Percentiles rank a stretch among this genome's conserved stretches.
Evolutionary conservation across 495 filamentous ascomycete genomes (phyloP).

Genomic region (Podospora tetraspora): DNA sequence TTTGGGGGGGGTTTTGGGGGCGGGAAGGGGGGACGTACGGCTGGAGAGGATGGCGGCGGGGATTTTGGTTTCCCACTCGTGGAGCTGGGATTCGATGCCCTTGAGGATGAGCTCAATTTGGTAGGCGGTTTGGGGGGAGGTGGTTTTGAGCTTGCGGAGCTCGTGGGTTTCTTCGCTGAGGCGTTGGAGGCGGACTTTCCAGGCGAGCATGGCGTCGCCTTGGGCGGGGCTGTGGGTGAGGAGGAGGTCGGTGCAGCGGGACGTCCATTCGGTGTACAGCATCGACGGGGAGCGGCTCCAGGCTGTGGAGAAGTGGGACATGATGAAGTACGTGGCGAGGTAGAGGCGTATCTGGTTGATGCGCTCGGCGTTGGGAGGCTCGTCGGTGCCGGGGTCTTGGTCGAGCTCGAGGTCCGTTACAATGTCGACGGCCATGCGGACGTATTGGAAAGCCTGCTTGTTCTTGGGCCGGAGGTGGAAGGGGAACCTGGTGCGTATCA

Average conservation of each 20-base stretch:
- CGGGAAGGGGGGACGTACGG: conserved; percentile 2
- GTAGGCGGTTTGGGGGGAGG: conserved; percentile 27
- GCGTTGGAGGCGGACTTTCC: conserved; percentile 38
- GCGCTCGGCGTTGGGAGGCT: conserved; percentile 14
- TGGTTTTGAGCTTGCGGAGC: conserved; percentile 21
- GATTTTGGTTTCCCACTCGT: conserved; percentile 36
- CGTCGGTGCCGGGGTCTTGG: conserved; percentile 25
- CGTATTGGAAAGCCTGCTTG: conserved; percentile 38
- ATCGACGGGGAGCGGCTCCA: conserved; percentile 30
- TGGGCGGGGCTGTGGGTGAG: conserved; percentile 25
- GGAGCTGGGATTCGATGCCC: conserved; percentile 40
- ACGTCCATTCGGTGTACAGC: conserved; percentile 30
- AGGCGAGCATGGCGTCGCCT: conserved; percentile 37
- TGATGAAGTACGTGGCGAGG: conserved; percentile 34
- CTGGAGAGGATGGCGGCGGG: conserved; percentile 21
- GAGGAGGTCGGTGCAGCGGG: conserved; percentile 32
- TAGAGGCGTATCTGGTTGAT: conserved; percentile 37
- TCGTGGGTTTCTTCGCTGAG: conserved; percentile 35
- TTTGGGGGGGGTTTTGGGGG: background rate
- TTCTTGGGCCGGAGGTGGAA: conserved; percentile 46
- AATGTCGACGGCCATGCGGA: conserved; percentile 46
- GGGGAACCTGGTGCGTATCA: conserved; percentile 35
- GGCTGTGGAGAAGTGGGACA: conserved; percentile 33
- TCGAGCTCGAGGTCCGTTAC: conserved; percentile 40
- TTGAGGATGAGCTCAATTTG: conserved; percentile 37